Base-by-base conservation (phyloP, 305 asterid genomes). In the Salvia sclarea region DNA sequence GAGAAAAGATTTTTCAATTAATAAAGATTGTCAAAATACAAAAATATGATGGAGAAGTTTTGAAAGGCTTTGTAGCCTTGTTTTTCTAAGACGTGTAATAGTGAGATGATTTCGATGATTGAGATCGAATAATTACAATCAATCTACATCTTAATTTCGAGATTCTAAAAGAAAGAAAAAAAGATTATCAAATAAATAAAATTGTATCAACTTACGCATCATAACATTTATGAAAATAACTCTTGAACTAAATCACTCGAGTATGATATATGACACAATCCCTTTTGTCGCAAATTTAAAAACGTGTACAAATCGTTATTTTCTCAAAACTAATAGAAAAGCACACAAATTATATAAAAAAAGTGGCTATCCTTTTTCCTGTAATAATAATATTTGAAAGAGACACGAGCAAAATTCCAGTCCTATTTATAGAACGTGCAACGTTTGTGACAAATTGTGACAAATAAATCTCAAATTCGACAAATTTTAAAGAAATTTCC, bases 291-390 rank as follows among this genome's bases (percentile, higher is more conserved):
- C 8, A 28, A 43, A 57, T 56, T 6, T 6, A 47, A 37, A 69
- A 58, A 69, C 68, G 68, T 70, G 75, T 25, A 70, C 35, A 22
- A 14, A 48, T 13, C 37, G 12, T 64, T 49, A 64, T 31, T 28
- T 38, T 48, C 48, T 16, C 49, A 31, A 31, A 40, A 60, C 30
- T 38, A 60, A 38, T 38, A 2, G 21, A 40, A 41, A 38, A 60
- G 8, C 52, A 38, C 35, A 59, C 0, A 35, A 35, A 20, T 59
- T 10, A 11, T 31, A 54, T 28, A 13, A 12, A 25, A 21, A 37
- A 18, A 40, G 24, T 2, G 56, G 33, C 31, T 31, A 33, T 10
- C 64, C 44, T 0, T 55, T 53, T 33, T 52, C 47, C 37, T 5
- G 13, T 30, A 16, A 38, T 55, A 16, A 38, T 55, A 48, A 66